Evolutionary conservation across 2,329 filamentous ascomycete species (phyloP), one percentile per base, ranked within the genome.

Genomic region (Fusarium armeniacum): DNA sequence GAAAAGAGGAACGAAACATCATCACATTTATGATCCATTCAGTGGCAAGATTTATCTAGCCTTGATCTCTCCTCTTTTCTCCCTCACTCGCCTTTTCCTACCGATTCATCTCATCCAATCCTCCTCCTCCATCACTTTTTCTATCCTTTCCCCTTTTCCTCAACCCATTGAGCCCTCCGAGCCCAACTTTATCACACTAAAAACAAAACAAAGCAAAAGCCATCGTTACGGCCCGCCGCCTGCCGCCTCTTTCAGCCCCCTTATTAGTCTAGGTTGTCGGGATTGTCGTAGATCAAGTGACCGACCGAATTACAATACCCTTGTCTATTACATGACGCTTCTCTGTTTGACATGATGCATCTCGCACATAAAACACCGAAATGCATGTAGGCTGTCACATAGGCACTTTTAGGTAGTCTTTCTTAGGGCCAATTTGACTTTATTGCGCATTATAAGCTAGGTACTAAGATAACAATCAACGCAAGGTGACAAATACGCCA

Each of bases 11-110:
- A 33, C 46, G 33, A 58, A 56, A 62, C 49, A 63, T 62, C 58
- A 41, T 63, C 58, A 63, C 58, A 63, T 63, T 51, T 28, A 51
- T 51, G 49, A 51, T 51, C 33, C 47, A 38, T 51, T 22, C 33
- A 62, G 60, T 62, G 64, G 69, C 65, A 68, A 71, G 20, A 57
- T 55, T n/a, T 40, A 36, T 57, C 28, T 69, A 70, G 70, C 65
- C 61, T 71, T 71, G 65, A 63, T 73, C 57, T 62, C 54, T 55
- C 57, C 51, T 53, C 64, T 47, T 54, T 43, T 62, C 59, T 49
- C 33, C 38, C 13, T 41, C n/a, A 40, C 33, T 35, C 49, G 64
- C 41, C 59, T 40, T 61, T 54, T 49, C 45, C 35, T 38, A 47
- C n/a, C 38, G 16, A 50, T n/a, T 49, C 50, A 26, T 56, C 51